Base-by-base conservation (phyloP, 495 filamentous ascomycete species). In the Trichoderma asperelloides region DNA sequence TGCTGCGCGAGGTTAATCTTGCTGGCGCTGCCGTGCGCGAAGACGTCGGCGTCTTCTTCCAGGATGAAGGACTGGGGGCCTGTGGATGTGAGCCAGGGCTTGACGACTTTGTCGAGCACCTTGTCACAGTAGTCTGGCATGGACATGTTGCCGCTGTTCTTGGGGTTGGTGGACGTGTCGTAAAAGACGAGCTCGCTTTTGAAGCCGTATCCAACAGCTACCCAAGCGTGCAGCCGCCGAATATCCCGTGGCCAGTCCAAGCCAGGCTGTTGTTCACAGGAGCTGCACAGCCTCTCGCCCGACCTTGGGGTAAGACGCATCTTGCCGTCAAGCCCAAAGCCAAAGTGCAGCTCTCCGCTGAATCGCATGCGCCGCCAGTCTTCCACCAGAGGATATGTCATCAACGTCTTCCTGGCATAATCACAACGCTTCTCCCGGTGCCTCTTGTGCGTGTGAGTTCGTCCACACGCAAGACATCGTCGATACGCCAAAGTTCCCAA, bases 151-250 rank as follows among this genome's bases (percentile, higher is more conserved):
- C 64, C 64, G n/a, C 7, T 30, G 3, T 27, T 15, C 39, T 65
- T 65, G 39, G 64, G 39, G 15, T 25, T 65, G 2, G 64, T 65
- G 6, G 39, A 49, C 6, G n/a, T 2, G 41, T 65, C 64, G 64
- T 65, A 65, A n/a, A 65, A 65, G 40, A 65, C 41, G 13, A 65
- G 64, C 23, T 65, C 64, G 64, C 64, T 65, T 41, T 65, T 65
- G 64, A 65, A 65, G 12, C 41, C 64, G 40, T 65, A 47, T 6
- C 64, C 64, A 4, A 65, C 41, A 2, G 64, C 64, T 0, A n/a
- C 64, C 64, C 64, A 65, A 6, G 39, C 39, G 27, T 65, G 64
- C 64, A 65, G 3, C 11, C 64, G 40, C 27, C 64, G 18, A 16
- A 65, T 33, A 9, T 65, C 64, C 9, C 64, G 64, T 25, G 39